Evolutionary conservation across 495 filamentous ascomycete species (phyloP).

Genomic region (Aspergillus avenaceus): DNA sequence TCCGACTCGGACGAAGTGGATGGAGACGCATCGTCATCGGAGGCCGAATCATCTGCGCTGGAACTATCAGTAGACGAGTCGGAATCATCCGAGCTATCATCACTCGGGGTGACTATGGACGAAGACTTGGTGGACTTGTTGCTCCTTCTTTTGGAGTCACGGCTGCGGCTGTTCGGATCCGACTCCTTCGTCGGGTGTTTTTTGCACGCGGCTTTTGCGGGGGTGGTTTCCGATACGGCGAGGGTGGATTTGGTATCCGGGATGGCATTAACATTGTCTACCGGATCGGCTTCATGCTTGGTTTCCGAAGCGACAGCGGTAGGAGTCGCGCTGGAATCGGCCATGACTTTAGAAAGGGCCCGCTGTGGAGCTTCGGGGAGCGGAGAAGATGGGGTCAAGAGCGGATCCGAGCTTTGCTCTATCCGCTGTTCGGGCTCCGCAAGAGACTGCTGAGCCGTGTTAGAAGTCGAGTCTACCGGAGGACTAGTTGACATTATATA

Average conservation of each 20-base stretch:
- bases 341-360: conserved; percentile 20
- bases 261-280: conserved; percentile 20
- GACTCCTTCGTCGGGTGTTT: conserved; percentile 31
- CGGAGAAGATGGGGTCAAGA: conserved; percentile 9
- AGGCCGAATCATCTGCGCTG: conserved; percentile 21
- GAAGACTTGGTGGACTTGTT: conserved; percentile 25
- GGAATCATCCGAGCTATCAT: conserved; percentile 23
- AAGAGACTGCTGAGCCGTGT: conserved; percentile 2
- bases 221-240: conserved; percentile 16
- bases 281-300: conserved; percentile 29
- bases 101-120: conserved; percentile 19
- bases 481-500: conserved; percentile 7
- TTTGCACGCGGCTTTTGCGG: conserved; percentile 33
- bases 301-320: conserved; percentile 12
- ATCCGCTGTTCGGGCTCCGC: conserved; percentile 3
- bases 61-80: conserved; percentile 16
- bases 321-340: conserved; percentile 19
- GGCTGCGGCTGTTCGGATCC: conserved; percentile 14
- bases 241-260: conserved; percentile 21
- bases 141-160: conserved; percentile 30
- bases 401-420: conserved; percentile 11
- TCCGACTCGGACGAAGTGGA: conserved; percentile 33
- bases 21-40: conserved; percentile 23
- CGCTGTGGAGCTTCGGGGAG: conserved; percentile 19
- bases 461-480: neutral